Conservation (phyloP, 2,329 filamentous ascomycete genomes). For the Pezicula radicicola region DNA sequence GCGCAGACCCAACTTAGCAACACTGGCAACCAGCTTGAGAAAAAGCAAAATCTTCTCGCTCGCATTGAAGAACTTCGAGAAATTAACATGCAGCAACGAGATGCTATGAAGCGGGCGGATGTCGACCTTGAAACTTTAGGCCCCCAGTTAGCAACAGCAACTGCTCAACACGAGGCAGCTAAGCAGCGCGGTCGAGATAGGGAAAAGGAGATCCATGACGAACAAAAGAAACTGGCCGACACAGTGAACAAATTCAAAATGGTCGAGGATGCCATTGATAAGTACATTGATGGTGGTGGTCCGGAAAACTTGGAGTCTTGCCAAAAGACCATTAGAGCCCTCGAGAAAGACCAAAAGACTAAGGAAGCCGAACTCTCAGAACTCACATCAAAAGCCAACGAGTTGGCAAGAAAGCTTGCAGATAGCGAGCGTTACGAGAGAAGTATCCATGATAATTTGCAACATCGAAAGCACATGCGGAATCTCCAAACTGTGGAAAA, state of each 20-base stretch:
- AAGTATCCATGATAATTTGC: conserved; percentile 85
- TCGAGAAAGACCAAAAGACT: conserved; percentile 63
- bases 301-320: conserved; percentile 67
- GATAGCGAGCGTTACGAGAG: conserved; percentile 81
- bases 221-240: conserved; percentile 67
- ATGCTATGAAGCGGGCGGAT: conserved; percentile 67
- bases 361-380: conserved; percentile 66
- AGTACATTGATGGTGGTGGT: conserved; percentile 75
- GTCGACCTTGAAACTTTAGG: conserved; percentile 69
- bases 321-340: conserved; percentile 62
- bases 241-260: conserved; percentile 75
- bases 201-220: conserved; percentile 69
- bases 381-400: conserved; percentile 70
- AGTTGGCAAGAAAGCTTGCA: conserved; percentile 71
- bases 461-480: conserved; percentile 73
- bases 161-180: conserved; percentile 74
- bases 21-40: conserved; percentile 73
- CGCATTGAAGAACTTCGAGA: conserved; percentile 74
- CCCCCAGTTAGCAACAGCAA: conserved; percentile 73
- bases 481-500: conserved; percentile 63
- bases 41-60: conserved; percentile 66
- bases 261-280: conserved; percentile 73
- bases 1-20: conserved; percentile 68
- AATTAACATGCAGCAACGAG: conserved; percentile 65
- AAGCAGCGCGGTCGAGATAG: conserved; percentile 67